Percentiles rank a stretch among this genome's conserved stretches.
Evolutionary conservation across 805 yeast genomes (phyloP).

Genomic region (Kuraishia cidri): DNA sequence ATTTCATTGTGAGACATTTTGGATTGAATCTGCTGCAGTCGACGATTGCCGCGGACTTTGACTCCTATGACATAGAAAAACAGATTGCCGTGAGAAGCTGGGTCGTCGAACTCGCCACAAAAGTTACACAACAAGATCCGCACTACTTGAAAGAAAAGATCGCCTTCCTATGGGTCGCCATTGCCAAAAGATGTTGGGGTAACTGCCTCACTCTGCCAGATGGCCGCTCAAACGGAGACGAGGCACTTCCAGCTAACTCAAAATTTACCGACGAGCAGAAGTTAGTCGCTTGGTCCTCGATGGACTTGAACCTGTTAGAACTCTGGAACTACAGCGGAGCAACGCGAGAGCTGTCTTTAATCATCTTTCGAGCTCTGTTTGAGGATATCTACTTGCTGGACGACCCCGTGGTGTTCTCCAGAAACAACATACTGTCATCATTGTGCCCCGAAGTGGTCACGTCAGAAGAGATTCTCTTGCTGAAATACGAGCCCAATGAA

Average conservation of each 20-base stretch:
- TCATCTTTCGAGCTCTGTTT: constrained; percentile 76
- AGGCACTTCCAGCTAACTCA: constrained; percentile 19
- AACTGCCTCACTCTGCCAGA: constrained; percentile 30
- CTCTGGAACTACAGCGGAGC: constrained; percentile 63
- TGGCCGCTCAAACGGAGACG: constrained; percentile 3
- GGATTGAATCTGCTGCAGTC: constrained; percentile 76
- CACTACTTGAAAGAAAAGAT: constrained; percentile 85
- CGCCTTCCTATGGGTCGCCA: constrained; percentile 84
- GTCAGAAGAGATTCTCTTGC: constrained; percentile 53
- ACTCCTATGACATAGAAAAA: constrained; percentile 43
- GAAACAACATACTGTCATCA: constrained; percentile 71
- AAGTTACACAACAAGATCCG: constrained; percentile 61
- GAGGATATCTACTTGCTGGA: constrained; percentile 91
- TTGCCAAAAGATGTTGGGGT: constrained; percentile 93
- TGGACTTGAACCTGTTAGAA: constrained; percentile 71
- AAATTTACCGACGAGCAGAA: constrained; percentile 35
- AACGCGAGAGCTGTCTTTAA: constrained; percentile 68
- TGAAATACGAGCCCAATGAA: constrained; percentile 58
- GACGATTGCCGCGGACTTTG: constrained; percentile 54
- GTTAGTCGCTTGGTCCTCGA: constrained; percentile 69
- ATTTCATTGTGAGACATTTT: constrained; percentile 77
- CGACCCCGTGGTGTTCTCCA: constrained; percentile 79
- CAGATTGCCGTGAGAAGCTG: constrained; percentile 68
- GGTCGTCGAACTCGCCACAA: constrained; percentile 70
- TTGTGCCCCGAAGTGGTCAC: constrained; percentile 79